Conservation (phyloP, 805 yeast species). For the Yamadazyma laniorum region DNA sequence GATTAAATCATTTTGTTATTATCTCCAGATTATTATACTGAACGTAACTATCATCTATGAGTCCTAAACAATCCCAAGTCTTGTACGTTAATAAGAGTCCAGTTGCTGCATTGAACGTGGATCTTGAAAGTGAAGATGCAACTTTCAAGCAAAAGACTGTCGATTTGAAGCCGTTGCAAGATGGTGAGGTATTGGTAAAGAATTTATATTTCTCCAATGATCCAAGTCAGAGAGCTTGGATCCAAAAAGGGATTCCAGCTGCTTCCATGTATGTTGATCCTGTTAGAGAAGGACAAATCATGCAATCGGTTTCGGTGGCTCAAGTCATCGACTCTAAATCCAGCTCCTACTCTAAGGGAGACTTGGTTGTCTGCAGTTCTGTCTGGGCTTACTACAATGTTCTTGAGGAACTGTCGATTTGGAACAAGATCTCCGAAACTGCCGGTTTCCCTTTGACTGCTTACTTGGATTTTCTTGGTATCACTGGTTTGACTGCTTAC, state of each 20-base stretch:
- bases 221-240: slow-evolving; percentile 38
- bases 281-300: slow-evolving; percentile 20
- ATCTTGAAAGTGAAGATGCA: slow-evolving; percentile 22
- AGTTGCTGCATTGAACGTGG: slow-evolving; percentile 16
- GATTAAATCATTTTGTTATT: too few relatives aligned
- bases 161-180: slow-evolving; percentile 8
- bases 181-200: slow-evolving; percentile 28
- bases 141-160: slow-evolving; percentile 26
- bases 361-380: slow-evolving; percentile 19
- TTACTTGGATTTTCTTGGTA: slow-evolving; percentile 25
- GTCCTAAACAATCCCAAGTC: not conserved
- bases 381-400: slow-evolving; percentile 26
- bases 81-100: slow-evolving; percentile 23
- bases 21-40: too few relatives aligned
- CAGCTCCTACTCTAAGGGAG: slow-evolving; percentile 24
- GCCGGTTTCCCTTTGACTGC: slow-evolving; percentile 20
- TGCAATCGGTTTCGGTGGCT: slow-evolving; percentile 22
- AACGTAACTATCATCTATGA: too few relatives aligned
- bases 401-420: slow-evolving; percentile 14
- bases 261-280: slow-evolving; percentile 23
- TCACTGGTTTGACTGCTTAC: slow-evolving; percentile 32
- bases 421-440: slow-evolving; percentile 17
- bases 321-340: slow-evolving; percentile 26
- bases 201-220: slow-evolving; percentile 32
- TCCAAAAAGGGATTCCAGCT: slow-evolving; percentile 25